These are phyloP conservation scores for Cordia subcordata DNA, from an alignment of 257 asterid genomes.

Conservation along the genomic window DNA sequence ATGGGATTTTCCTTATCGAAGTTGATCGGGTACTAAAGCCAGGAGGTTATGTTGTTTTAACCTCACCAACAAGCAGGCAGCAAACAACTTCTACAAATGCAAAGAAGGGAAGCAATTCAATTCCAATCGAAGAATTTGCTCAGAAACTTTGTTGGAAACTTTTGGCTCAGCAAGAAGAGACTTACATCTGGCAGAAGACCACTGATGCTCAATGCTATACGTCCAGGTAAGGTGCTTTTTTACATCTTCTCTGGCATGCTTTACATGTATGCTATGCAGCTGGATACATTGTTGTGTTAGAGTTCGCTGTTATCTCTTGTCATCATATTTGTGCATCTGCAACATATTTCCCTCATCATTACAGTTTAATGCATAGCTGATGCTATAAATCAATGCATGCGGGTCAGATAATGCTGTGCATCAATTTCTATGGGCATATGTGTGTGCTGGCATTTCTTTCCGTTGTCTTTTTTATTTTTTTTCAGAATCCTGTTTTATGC, in stretches of 20 bases:
- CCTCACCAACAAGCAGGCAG: conserved; percentile 64
- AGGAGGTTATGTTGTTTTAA: conserved; percentile 90
- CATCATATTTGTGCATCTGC: too few relatives aligned
- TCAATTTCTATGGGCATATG: too few relatives aligned
- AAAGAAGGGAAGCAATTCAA: conserved; percentile 44
- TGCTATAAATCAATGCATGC: too few relatives aligned
- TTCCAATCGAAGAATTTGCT: conserved; percentile 62
- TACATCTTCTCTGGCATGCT: background rate
- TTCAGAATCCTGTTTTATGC: too few relatives aligned
- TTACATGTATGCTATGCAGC: background rate
- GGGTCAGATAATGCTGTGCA: too few relatives aligned
- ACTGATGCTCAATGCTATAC: conserved; percentile 61
- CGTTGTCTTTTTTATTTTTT: too few relatives aligned
- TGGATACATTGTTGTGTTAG: too few relatives aligned
- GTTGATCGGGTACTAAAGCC: conserved; percentile 93
- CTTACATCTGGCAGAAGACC: conserved; percentile 83
- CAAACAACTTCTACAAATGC: conserved; percentile 35
- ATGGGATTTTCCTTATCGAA: conserved; percentile 80
- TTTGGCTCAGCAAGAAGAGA: conserved; percentile 75
- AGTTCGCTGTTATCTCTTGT: too few relatives aligned
- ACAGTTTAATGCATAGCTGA: too few relatives aligned
- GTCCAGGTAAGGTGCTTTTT: conserved; percentile 54
- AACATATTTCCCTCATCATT: too few relatives aligned
- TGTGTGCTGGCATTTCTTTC: too few relatives aligned
- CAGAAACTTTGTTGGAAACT: conserved; percentile 73